Conservation (phyloP, 2,329 filamentous ascomycete species). For the Hymenotorrendiella dingleyae region DNA sequence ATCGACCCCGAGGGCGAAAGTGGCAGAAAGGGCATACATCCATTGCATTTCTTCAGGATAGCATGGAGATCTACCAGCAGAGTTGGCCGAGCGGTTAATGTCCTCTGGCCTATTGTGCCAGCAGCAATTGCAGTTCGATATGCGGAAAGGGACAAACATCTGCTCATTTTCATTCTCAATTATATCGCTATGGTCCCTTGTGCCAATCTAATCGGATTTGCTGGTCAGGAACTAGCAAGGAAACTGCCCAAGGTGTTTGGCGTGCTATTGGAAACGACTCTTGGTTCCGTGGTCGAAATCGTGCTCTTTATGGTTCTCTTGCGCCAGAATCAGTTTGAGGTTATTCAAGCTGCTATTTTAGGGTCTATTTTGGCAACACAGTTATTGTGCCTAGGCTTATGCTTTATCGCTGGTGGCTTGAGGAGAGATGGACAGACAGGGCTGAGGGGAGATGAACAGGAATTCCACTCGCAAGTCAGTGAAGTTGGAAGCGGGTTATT, state of each 20-base stretch:
- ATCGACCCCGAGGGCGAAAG: constrained; percentile 56
- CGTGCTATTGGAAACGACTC: constrained; percentile 55
- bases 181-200: constrained; percentile 75
- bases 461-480: constrained; percentile 68
- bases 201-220: constrained; percentile 70
- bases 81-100: constrained; percentile 58
- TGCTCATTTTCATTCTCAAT: constrained; percentile 62
- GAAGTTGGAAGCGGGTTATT: constrained; percentile 75
- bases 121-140: constrained; percentile 60
- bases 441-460: constrained; percentile 58
- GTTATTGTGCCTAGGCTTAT: constrained; percentile 71
- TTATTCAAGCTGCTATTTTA: constrained; percentile 77
- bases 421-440: too few species aligned
- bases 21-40: constrained; percentile 60
- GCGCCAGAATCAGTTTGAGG: constrained; percentile 46
- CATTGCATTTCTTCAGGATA: constrained; percentile 56
- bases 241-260: constrained; percentile 71
- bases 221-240: constrained; percentile 63
- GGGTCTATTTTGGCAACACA: constrained; percentile 80
- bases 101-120: constrained; percentile 71
- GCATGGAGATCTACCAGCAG: constrained; percentile 58
- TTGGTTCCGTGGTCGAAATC: constrained; percentile 75
- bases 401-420: constrained; percentile 73
- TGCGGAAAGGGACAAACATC: constrained; percentile 47
- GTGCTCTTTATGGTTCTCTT: constrained; percentile 77